phyloP scores from a whole-genome alignment of 192 early-diverging fungal species.

The Coemansia sp. region DNA sequence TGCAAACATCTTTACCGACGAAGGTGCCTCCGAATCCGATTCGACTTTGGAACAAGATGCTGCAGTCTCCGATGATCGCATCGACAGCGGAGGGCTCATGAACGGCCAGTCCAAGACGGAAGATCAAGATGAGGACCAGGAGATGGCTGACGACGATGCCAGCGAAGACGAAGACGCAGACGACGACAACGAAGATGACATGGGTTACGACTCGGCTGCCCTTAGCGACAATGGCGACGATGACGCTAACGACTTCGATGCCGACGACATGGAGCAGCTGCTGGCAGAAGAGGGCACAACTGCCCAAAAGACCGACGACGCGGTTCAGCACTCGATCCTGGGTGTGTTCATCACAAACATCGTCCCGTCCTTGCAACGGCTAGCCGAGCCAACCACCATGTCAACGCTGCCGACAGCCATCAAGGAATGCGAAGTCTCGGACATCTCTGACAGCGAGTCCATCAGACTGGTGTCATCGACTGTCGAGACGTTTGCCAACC shows the following conservation, averaged over 20 bases:
- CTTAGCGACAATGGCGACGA: conserved; percentile 56
- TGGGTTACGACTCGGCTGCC: conserved; percentile 38
- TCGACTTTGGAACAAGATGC: conserved; percentile 7
- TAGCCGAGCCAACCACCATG: conserved; percentile 43
- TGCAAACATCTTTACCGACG: conserved; percentile 78
- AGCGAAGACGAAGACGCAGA: conserved; percentile 35
- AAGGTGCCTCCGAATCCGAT: conserved; percentile 28
- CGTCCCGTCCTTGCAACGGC: conserved; percentile 29
- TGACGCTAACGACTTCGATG: conserved; percentile 48
- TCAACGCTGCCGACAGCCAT: conserved; percentile 30
- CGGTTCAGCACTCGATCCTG: conserved; percentile 46
- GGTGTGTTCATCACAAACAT: conserved; percentile 49
- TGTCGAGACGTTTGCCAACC: conserved; percentile 57
- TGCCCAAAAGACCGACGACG: conserved; percentile 47
- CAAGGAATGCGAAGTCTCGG: conserved; percentile 20
- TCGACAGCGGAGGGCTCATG: not conserved
- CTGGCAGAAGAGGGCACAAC: conserved; percentile 50
- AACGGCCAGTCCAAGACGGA: conserved; percentile 48
- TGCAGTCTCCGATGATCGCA: not conserved
- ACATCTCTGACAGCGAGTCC: conserved; percentile 35
- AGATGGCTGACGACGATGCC: conserved; percentile 40
- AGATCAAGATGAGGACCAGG: conserved; percentile 48
- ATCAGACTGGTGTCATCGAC: conserved; percentile 53
- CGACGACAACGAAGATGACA: conserved; percentile 55
- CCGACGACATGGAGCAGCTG: conserved; percentile 48